Evolutionary conservation across 306 rosid species (phyloP).

Genomic region (Hippophae tibetana): DNA sequence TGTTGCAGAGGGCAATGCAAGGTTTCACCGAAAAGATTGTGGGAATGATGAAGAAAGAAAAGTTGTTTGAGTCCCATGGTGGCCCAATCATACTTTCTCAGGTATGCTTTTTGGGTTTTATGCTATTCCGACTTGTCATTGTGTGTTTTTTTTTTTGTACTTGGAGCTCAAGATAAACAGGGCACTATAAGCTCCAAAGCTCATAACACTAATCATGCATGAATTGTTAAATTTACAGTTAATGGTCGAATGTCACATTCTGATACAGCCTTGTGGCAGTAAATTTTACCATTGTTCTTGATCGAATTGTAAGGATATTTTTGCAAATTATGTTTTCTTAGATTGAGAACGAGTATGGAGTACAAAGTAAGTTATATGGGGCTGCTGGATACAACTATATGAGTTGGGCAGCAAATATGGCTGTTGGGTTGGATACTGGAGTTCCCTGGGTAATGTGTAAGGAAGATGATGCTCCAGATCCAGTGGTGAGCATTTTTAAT

Average conservation of each 20-base stretch:
- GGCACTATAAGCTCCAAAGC: background rate
- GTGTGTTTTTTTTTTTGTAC: constrained; percentile 8
- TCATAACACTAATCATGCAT: background rate
- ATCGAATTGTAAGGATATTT: constrained; percentile 15
- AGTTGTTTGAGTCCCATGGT: constrained; percentile 83
- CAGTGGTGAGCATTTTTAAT: constrained; percentile 56
- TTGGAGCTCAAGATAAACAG: constrained; percentile 5
- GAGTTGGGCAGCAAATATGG: constrained; percentile 98
- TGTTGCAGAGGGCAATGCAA: constrained; percentile 88
- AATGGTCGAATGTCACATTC: background rate
- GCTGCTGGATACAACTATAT: constrained; percentile 70
- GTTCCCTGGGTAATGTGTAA: constrained; percentile 99
- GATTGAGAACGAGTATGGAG: constrained; percentile 97
- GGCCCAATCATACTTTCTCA: constrained; percentile 98
- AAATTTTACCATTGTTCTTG: constrained; percentile 5
- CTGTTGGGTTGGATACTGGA: constrained; percentile 79
- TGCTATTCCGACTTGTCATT: background rate
- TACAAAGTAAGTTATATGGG: constrained; percentile 74
- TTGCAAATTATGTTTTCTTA: constrained; percentile 17
- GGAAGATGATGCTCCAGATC: constrained; percentile 99
- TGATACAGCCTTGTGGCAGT: background rate
- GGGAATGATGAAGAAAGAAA: constrained; percentile 88
- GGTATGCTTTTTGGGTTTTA: constrained; percentile 31
- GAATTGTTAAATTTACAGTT: background rate
- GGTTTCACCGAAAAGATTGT: constrained; percentile 93